Conservation (phyloP, 306 rosid genomes). For the Malus fusca region DNA sequence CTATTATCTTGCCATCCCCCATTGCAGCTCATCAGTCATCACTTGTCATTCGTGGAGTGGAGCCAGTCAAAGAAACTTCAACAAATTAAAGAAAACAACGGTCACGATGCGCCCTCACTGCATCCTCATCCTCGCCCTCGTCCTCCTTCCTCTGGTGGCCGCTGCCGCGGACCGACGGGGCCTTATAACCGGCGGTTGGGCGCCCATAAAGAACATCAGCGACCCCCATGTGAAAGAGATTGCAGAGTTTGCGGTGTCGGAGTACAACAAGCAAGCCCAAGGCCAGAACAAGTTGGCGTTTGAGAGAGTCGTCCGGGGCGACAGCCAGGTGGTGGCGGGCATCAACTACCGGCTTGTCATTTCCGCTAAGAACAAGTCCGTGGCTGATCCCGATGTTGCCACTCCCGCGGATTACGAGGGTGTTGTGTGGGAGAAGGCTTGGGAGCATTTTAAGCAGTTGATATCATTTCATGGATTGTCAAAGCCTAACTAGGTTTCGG, state of each 20-base stretch:
- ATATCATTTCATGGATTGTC: slow-evolving; percentile 29
- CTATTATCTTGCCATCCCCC: neutral
- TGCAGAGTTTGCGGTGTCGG: slow-evolving; percentile 41
- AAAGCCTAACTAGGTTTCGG: neutral
- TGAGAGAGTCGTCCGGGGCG: slow-evolving; percentile 25
- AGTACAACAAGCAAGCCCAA: slow-evolving; percentile 28
- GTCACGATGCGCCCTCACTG: slow-evolving; percentile 15
- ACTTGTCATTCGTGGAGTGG: neutral
- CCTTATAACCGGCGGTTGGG: slow-evolving; percentile 25
- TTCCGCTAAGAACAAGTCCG: slow-evolving; percentile 9
- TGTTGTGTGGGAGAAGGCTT: slow-evolving; percentile 27
- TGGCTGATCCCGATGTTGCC: neutral
- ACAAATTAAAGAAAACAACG: neutral
- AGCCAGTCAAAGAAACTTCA: neutral
- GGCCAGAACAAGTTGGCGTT: slow-evolving; percentile 14
- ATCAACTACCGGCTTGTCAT: slow-evolving; percentile 30
- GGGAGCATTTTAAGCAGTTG: slow-evolving; percentile 23
- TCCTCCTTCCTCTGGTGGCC: slow-evolving; percentile 7
- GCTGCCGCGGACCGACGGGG: neutral
- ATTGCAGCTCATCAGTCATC: neutral
- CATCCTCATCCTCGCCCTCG: slow-evolving; percentile 10
- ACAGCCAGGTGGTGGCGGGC: slow-evolving; percentile 46
- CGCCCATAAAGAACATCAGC: slow-evolving; percentile 26
- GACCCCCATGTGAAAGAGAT: slow-evolving; percentile 44
- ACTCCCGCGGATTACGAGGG: slow-evolving; percentile 10